Evolutionary conservation across 352 stramenopile species (phyloP), one percentile per base, ranked within the genome.

Genomic region (Blastocystis sp.): DNA sequence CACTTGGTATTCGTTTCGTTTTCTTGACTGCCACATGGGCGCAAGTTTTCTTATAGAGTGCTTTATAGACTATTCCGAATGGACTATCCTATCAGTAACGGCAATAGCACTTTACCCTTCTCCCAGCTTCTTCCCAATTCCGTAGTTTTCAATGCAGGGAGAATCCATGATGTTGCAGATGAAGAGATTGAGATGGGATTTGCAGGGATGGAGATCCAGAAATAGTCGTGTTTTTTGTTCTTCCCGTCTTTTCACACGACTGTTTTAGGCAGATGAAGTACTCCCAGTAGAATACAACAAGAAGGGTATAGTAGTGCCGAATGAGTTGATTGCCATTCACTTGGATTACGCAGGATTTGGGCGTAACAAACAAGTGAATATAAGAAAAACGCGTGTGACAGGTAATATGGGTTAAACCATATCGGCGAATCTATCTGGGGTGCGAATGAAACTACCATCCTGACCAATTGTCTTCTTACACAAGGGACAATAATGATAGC

Each of bases 11-110:
- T 89, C 65, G 19, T 87, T 65, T 59, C 42, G 42, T 63, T 62
- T 34, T 69, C 52, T 81, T 87, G 21, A 87, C 60, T 87, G 69
- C 48, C 17, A 66, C 71, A 4, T 52, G 7, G 3, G n/a, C 11
- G 17, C 19, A 14, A 40, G 48, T 24, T 45, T 38, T 40, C 52
- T 61, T 66, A 54, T 43, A 10, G 11, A 24, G 7, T 7, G 48
- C 71, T 3, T 61, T 59, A 6, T 48, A n/a, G 42, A 68, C 71
- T 24, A 24, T 48, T 81, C 71, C 52, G 52, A 81, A 61, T 48
- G 63, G 9, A 28, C 43, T 66, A 57, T 54, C 21, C 28, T 21
- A 21, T 64, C 52, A 11, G 48, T 64, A 2, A 40, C 11, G 11
- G 1, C 14, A 10, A 60, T 11, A 61, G 14, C 1, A 7, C 3